Conservation (phyloP, 73 alveolate genomes). For the Diophrys sp. region DNA sequence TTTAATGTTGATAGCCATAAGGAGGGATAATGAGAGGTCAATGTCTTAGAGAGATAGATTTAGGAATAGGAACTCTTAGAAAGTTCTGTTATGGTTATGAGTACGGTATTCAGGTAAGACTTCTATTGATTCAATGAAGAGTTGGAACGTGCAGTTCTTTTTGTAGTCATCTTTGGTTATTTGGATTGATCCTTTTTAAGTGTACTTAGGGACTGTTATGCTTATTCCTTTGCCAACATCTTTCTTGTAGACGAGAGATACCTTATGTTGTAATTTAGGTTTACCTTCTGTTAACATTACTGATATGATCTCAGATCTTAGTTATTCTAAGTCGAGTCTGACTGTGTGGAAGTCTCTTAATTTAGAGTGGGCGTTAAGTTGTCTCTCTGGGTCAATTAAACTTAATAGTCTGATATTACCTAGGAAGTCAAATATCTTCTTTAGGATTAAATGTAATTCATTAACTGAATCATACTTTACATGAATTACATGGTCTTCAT, state of each 20-base stretch:
- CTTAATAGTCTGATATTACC: neutral
- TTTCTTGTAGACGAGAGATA: neutral
- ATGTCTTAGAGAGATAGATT: too few relatives aligned
- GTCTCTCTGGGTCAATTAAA: neutral
- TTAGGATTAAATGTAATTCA: neutral
- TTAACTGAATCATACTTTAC: neutral
- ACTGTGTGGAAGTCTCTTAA: neutral
- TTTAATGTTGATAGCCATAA: too few relatives aligned
- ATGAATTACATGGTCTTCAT: neutral
- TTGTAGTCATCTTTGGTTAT: too few relatives aligned
- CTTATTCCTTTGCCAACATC: neutral
- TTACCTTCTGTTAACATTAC: neutral
- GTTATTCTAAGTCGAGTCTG: too few relatives aligned
- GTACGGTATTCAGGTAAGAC: too few relatives aligned
- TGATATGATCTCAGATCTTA: neutral
- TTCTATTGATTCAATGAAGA: too few relatives aligned
- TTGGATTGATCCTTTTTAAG: too few relatives aligned
- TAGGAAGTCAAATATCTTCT: neutral
- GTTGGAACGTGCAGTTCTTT: too few relatives aligned
- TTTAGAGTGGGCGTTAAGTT: neutral
- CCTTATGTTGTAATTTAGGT: neutral
- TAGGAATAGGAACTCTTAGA: too few relatives aligned
- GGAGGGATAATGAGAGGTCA: too few relatives aligned
- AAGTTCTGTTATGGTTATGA: too few relatives aligned
- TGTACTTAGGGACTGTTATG: too few relatives aligned